Evolutionary conservation across 306 rosid genomes (phyloP).

Genomic region (Dalbergia oliveri): DNA sequence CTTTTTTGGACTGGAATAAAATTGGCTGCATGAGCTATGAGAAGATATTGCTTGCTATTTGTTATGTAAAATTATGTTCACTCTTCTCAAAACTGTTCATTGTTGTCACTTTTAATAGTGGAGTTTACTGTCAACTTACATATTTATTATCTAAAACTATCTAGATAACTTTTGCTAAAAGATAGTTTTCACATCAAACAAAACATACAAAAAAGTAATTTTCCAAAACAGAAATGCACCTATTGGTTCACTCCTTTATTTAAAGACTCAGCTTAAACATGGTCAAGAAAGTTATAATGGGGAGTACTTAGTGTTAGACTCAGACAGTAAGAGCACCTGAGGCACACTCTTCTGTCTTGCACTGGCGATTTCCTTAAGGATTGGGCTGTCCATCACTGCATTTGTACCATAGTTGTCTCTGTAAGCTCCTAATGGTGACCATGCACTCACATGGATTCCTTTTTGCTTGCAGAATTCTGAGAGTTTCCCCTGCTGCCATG

Average conservation of each 20-base stretch:
- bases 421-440: conserved; percentile 60
- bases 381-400: conserved; percentile 51
- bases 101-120: too few relatives aligned
- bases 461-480: conserved; percentile 49
- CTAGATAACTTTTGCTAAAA: neutral
- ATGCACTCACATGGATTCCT: conserved; percentile 58
- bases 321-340: conserved; percentile 40
- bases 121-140: too few relatives aligned
- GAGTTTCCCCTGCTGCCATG: conserved; percentile 55
- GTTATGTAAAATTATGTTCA: too few relatives aligned
- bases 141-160: neutral
- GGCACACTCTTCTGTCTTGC: conserved; percentile 47
- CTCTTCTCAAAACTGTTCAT: too few relatives aligned
- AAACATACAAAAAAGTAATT: neutral
- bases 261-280: neutral
- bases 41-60: too few relatives aligned
- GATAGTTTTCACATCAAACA: neutral
- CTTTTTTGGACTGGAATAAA: too few relatives aligned
- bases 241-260: neutral
- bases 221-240: neutral
- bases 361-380: conserved; percentile 49
- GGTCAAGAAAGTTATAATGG: neutral
- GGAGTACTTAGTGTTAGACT: neutral
- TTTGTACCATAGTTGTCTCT: conserved; percentile 25
- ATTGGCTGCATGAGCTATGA: too few relatives aligned